Evolutionary conservation across 257 asterid species (phyloP), one percentile per base, ranked within the genome.

Genomic region (Solanum bulbocastanum): DNA sequence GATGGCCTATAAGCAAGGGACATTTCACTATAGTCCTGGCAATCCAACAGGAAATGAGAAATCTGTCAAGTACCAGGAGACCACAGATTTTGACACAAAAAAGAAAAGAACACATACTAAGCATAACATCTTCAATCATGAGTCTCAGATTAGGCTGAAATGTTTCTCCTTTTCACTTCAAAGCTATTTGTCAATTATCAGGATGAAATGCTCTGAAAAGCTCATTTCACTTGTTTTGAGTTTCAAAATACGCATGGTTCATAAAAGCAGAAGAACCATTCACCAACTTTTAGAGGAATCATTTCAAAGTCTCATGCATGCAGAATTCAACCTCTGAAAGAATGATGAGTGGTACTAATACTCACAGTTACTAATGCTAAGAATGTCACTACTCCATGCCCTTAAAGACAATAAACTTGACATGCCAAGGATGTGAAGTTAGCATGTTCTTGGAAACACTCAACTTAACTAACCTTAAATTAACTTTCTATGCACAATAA

Each of bases 1-100:
- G 99, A 97, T 18, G 99, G 99, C 87, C 99, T 94, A 90, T 97
- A 97, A 73, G 99, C 99, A 88, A 73, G 89, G 75, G 98, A 94
- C 98, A 97, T 97, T 90, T 97, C 99, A 90, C 89, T 94, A 72
- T 95, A 97, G 91, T 96, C 98, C 99, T 97, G 96, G 78, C 23
- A 49, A 56, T 49, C 86, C 86, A 75, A 46, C 83, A 86, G 37
- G 44, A 12, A 87, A 89, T 35, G 49, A 42, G 42, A 39, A 30
- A 23, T 30, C 84, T 14, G 81, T 62, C 10, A 81, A 87, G 85
- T 15, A 49, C 32, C 30, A 81, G 85, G 42, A 46, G 85, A 81
- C n/a, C 30, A 81, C 40, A 46, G n/a, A 46, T 27, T 81, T 46
- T 30, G 85, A 30, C 44, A 10, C 44, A 81, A 30, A 49, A 18